Evolutionary conservation across 2,329 filamentous ascomycete species (phyloP).

Genomic region (Madurella mycetomatis): DNA sequence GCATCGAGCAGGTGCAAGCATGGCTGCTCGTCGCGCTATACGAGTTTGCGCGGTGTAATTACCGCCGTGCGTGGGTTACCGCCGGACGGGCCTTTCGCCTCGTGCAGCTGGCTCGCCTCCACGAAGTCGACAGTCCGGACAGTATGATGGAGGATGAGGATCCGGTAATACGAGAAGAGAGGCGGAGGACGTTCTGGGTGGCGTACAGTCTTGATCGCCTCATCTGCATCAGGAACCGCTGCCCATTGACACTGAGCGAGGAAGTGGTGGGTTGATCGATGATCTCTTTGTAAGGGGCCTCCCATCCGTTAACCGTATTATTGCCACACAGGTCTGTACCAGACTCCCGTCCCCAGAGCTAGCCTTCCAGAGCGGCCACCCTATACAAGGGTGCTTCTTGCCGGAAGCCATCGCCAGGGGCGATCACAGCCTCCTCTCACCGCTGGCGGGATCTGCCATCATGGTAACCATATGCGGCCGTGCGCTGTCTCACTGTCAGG

Average conservation of each 20-base stretch:
- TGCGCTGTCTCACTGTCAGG: constrained; percentile 19
- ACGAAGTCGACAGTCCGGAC: constrained; percentile 18
- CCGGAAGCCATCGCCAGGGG: constrained; percentile 20
- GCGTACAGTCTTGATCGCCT: constrained; percentile 27
- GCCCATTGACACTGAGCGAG: constrained; percentile 25
- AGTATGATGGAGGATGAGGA: constrained; percentile 9
- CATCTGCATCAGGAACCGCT: constrained; percentile 22
- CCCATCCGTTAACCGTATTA: neutral
- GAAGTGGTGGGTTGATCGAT: constrained; percentile 21
- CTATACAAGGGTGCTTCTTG: constrained; percentile 21
- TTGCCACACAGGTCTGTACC: constrained; percentile 21
- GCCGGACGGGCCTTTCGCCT: constrained; percentile 34
- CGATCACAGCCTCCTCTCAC: constrained; percentile 19
- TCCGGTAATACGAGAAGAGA: constrained; percentile 21
- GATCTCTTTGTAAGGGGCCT: too few relatives aligned
- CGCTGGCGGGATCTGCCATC: constrained; percentile 22
- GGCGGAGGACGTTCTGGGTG: constrained; percentile 28
- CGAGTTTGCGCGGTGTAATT: constrained; percentile 23
- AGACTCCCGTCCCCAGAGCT: constrained; percentile 26
- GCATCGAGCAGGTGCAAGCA: constrained; percentile 25
- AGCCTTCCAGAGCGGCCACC: constrained; percentile 27
- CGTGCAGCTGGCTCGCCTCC: constrained; percentile 25
- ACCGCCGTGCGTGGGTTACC: constrained; percentile 31
- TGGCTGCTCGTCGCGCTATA: constrained; percentile 27
- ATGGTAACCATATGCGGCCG: constrained; percentile 23